Percentiles rank a stretch among this genome's conserved stretches.
These are phyloP conservation scores for Phlegmacium glaucopus DNA, from an alignment of 768 basidiomycete species.

Conservation along the genomic window DNA sequence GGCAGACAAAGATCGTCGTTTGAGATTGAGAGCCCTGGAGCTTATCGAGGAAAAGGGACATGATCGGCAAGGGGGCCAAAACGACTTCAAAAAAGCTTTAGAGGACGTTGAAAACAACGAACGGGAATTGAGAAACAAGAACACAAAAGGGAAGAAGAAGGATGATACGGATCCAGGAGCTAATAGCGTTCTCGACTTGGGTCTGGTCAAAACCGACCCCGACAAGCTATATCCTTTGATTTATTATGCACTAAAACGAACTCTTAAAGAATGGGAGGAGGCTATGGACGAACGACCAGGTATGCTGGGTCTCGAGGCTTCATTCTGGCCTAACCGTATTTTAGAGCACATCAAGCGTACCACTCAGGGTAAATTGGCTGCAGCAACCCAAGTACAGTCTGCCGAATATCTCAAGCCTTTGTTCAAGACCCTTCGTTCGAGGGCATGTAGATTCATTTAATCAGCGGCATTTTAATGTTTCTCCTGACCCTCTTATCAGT, in stretches of 20 bases:
- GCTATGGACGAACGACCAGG: constrained; percentile 93
- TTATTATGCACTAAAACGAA: constrained; percentile 91
- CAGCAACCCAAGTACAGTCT: constrained; percentile 93
- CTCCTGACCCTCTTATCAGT: constrained; percentile 35
- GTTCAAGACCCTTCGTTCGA: constrained; percentile 84
- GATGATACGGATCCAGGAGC: constrained; percentile 54
- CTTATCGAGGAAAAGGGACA: constrained; percentile 89
- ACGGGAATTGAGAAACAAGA: constrained; percentile 58
- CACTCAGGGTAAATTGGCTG: constrained; percentile 89
- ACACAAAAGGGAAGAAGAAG: constrained; percentile 59
- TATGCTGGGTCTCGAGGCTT: constrained; percentile 20
- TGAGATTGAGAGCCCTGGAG: constrained; percentile 89
- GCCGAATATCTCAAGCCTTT: constrained; percentile 96
- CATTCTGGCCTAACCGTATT: constrained; percentile 2
- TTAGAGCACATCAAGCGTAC: constrained; percentile 83
- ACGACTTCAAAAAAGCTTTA: constrained; percentile 89
- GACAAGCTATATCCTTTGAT: constrained; percentile 96
- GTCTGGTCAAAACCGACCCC: constrained; percentile 83
- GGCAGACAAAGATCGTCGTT: constrained; percentile 87
- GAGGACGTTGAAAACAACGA: constrained; percentile 86
- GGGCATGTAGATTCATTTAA: constrained; percentile 50
- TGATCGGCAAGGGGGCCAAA: constrained; percentile 80
- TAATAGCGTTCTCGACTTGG: constrained; percentile 70
- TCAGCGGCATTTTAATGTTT: neutral
- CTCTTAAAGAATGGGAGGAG: constrained; percentile 94